A percentile compares a stretch with the other conserved stretches of the same genome.
Evolutionary conservation across 1,284 basidiomycete species (phyloP).

Genomic region (Wolfiporia cocos): DNA sequence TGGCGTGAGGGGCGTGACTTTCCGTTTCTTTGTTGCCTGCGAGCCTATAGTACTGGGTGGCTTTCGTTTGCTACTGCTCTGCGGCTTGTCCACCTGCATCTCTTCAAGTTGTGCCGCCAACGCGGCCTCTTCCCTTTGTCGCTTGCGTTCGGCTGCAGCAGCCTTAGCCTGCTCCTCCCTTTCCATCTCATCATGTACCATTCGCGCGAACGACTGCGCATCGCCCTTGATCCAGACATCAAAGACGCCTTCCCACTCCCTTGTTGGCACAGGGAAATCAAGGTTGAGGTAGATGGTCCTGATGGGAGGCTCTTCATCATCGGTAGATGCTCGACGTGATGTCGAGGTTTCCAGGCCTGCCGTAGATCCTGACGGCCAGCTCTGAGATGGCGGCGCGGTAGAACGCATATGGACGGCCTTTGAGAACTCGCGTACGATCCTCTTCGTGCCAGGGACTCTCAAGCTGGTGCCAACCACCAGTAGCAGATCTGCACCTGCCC

Average conservation of each 20-base stretch:
- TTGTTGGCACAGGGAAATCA: conserved; percentile 81
- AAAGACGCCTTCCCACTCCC: conserved; percentile 89
- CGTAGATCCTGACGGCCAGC: conserved; percentile 15
- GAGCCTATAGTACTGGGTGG: too few species aligned
- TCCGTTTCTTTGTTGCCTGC: conserved; percentile 15
- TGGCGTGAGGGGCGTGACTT: conserved; percentile 13
- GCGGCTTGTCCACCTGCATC: conserved; percentile 2
- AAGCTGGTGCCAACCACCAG: conserved; percentile 90
- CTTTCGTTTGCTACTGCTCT: conserved; percentile 20
- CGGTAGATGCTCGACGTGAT: conserved; percentile 28
- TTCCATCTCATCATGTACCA: conserved; percentile 50
- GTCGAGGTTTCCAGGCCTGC: conserved; percentile 31
- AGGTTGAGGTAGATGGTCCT: conserved; percentile 83
- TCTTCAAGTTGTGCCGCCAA: conserved; percentile 8
- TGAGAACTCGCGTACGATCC: conserved; percentile 88
- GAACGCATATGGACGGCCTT: conserved; percentile 64
- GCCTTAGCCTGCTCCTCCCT: conserved; percentile 46
- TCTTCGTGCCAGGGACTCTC: conserved; percentile 88
- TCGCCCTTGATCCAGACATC: conserved; percentile 91
- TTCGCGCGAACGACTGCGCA: conserved; percentile 70
- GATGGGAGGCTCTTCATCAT: conserved; percentile 48
- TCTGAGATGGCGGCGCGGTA: conserved; percentile 18
- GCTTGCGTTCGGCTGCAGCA: conserved; percentile 43
- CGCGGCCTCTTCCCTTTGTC: conserved; percentile 36
- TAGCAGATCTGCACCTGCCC: conserved; percentile 75